Conservation (phyloP, 495 filamentous ascomycete species). For the Penicillium crystallinum region DNA sequence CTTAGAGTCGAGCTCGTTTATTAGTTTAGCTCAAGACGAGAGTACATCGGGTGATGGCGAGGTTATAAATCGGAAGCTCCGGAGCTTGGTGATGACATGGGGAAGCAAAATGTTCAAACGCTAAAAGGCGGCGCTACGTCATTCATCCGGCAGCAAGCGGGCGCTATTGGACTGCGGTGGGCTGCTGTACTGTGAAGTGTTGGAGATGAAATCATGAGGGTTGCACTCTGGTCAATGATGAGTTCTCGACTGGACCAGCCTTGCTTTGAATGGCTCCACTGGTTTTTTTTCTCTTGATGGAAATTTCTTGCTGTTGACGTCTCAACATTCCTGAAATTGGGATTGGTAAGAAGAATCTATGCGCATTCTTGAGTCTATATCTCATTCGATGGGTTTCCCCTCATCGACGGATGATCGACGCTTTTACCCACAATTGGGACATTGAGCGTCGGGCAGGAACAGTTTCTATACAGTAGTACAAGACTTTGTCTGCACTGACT, state of each 20-base stretch:
- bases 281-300: background rate
- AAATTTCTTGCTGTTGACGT: background rate
- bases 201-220: slow-evolving; percentile 4
- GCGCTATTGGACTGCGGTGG: background rate
- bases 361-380: background rate
- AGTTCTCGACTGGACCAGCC: background rate
- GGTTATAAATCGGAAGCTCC: slow-evolving; percentile 31
- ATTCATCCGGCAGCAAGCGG: slow-evolving; percentile 28
- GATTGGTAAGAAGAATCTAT: background rate
- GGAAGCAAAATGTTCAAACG: slow-evolving; percentile 5
- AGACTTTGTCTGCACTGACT: too few species aligned
- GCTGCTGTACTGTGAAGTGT: background rate
- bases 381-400: background rate
- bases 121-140: slow-evolving; percentile 27
- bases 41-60: background rate
- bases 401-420: background rate
- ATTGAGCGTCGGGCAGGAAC: background rate
- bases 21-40: too few species aligned
- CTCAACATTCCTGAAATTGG: background rate
- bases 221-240: slow-evolving; percentile 14
- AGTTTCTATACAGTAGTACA: too few species aligned
- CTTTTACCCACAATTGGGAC: background rate
- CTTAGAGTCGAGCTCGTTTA: too few species aligned
- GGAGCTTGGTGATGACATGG: slow-evolving; percentile 31
- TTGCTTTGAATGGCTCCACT: background rate